Conservation (phyloP, 495 filamentous ascomycete species). For the Elasticomyces elasticus region DNA sequence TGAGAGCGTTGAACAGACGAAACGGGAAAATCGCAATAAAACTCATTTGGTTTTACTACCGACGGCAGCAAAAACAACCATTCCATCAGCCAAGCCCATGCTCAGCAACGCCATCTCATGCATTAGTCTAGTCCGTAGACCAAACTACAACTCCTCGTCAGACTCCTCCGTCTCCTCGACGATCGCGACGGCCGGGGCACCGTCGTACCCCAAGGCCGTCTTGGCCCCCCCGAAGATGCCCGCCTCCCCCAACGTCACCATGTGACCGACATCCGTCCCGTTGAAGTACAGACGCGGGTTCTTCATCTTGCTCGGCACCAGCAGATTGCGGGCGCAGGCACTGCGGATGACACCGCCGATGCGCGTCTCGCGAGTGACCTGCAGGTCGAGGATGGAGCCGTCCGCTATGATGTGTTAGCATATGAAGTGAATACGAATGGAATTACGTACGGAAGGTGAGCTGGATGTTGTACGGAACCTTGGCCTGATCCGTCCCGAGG, state of each 20-base stretch:
- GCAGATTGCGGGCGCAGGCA: background rate
- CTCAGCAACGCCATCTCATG: too few relatives aligned
- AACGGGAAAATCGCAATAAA: too few relatives aligned
- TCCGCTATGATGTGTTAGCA: background rate
- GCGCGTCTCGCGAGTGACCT: background rate
- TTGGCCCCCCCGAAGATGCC: background rate
- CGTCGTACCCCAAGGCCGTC: too few relatives aligned
- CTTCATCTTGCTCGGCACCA: background rate
- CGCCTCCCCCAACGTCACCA: background rate
- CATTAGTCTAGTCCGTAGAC: too few relatives aligned
- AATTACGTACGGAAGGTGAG: background rate
- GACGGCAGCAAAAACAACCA: too few relatives aligned
- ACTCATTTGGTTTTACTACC: too few relatives aligned
- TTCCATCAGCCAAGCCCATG: too few relatives aligned
- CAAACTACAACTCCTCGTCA: too few relatives aligned
- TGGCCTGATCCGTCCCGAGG: constrained; percentile 1
- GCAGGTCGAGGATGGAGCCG: background rate
- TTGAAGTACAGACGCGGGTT: background rate
- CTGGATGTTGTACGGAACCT: background rate
- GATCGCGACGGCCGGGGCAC: too few relatives aligned
- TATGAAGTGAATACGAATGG: background rate
- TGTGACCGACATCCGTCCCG: background rate
- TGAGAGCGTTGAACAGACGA: too few relatives aligned
- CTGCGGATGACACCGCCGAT: background rate
- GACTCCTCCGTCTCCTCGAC: too few relatives aligned